Evolutionary conservation across 73 alveolate species (phyloP).

Genomic region (Paramecium biaurelia): DNA sequence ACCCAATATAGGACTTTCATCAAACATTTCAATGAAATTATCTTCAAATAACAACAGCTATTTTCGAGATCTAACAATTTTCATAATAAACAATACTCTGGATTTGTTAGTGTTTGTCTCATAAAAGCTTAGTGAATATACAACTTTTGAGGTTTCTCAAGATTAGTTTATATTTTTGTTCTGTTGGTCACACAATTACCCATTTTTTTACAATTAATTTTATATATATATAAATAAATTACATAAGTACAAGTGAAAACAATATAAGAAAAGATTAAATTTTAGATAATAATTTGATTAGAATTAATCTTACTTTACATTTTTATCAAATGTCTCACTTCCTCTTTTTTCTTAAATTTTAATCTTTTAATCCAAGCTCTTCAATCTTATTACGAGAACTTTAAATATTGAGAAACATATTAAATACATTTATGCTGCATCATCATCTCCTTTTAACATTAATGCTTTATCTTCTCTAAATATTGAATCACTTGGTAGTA

Average conservation of each 20-base stretch:
- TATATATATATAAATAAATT: neutral
- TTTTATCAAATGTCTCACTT: neutral
- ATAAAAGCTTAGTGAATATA: neutral
- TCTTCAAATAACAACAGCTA: neutral
- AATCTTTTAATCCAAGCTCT: neutral
- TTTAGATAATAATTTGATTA: neutral
- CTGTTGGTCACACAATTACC: constrained; percentile 44
- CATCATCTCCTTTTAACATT: neutral
- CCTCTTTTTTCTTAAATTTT: neutral
- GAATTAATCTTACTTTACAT: neutral
- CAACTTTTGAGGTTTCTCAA: neutral
- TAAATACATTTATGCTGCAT: neutral
- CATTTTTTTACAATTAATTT: neutral
- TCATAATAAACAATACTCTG: neutral
- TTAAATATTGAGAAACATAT: neutral
- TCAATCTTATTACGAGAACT: constrained; percentile 4
- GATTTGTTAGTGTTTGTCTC: neutral
- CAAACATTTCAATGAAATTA: neutral
- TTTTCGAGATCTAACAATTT: neutral
- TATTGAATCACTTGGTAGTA: constrained; percentile 29
- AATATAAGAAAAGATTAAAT: neutral
- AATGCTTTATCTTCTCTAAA: neutral
- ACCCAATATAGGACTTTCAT: neutral
- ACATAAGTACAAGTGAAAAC: neutral
- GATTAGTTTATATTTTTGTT: neutral